phyloP scores from a whole-genome alignment of 2,329 filamentous ascomycete species.

The Pyrenophora teres region DNA sequence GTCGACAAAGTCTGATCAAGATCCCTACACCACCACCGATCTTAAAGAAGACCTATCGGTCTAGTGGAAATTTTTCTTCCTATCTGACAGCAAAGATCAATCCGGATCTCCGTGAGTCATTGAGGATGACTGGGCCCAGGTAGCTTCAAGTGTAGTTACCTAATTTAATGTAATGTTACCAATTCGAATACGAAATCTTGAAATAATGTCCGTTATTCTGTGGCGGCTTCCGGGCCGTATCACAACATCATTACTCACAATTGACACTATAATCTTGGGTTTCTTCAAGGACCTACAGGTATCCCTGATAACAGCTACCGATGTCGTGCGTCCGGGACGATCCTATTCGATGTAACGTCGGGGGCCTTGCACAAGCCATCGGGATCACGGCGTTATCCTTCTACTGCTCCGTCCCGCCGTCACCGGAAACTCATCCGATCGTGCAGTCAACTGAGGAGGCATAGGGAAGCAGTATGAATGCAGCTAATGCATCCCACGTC shows the following conservation, averaged over 20 bases:
- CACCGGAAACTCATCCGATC: background rate
- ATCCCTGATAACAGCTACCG: too few relatives aligned
- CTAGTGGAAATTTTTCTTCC: conserved; percentile 31
- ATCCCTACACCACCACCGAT: conserved; percentile 15
- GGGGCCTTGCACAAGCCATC: too few relatives aligned
- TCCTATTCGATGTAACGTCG: too few relatives aligned
- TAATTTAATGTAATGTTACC: conserved; percentile 2
- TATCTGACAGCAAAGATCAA: conserved; percentile 33
- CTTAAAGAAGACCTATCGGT: conserved; percentile 26
- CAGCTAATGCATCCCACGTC: background rate
- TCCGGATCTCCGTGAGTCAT: conserved; percentile 27
- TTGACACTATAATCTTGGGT: too few relatives aligned
- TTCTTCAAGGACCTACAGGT: too few relatives aligned
- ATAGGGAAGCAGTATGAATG: background rate
- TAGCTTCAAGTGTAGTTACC: background rate
- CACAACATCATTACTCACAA: too few relatives aligned
- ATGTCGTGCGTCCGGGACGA: too few relatives aligned
- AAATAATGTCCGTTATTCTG: too few relatives aligned
- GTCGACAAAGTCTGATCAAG: background rate
- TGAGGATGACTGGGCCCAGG: conserved; percentile 2
- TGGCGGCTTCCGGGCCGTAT: too few relatives aligned
- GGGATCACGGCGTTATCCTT: background rate
- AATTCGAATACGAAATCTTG: background rate
- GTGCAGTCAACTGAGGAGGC: background rate
- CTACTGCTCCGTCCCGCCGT: background rate